Evolutionary conservation across 495 filamentous ascomycete genomes (phyloP), one percentile per base, ranked within the genome.

Genomic region (Aspergillus sclerotioniger): DNA sequence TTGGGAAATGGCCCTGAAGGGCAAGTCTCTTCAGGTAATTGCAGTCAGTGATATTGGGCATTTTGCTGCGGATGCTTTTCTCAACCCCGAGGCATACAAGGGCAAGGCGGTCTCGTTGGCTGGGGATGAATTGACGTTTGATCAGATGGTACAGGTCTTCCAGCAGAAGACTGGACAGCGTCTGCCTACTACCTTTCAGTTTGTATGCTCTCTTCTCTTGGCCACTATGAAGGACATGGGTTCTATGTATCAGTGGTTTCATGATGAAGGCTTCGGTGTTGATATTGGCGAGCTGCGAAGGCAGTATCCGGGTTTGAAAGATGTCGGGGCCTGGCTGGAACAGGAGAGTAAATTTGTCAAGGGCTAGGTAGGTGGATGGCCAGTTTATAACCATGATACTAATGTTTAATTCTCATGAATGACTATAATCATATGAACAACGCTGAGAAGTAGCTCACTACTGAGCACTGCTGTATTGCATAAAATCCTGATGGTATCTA

Each of bases 241-340:
- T 0, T 59, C 57, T 2, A 90, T 90, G 86, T 84, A 88, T 56
- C 63, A 65, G 39, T 91, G 80, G 76, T 89, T 90, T 55, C 72
- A 80, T 61, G 76, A 80, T 46, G 75, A 80, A 48, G 87, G 86
- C 1, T 90, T 80, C 59, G 75, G 73, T 1, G 84, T 76, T 12
- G 80, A 90, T 73, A 80, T 91, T 37, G 53, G 52, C 51, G 78
- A 68, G 50, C 58, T 83, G 64, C 81, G 66, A 72, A 71, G 63
- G 50, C 67, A 78, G 54, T 61, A 87, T 63, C 80, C 81, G 9
- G 68, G 65, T 0, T 41, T 88, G 63, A 81, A 84, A 73, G 69
- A 79, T 41, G 84, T 89, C 65, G 81, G 76, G 63, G 70, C 63
- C 7, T 90, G 85, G 84, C 58, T 90, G 62, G 77, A 76, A 74